phyloP scores from a whole-genome alignment of 2,329 filamentous ascomycete species.

The Harringtonia lauricola region DNA sequence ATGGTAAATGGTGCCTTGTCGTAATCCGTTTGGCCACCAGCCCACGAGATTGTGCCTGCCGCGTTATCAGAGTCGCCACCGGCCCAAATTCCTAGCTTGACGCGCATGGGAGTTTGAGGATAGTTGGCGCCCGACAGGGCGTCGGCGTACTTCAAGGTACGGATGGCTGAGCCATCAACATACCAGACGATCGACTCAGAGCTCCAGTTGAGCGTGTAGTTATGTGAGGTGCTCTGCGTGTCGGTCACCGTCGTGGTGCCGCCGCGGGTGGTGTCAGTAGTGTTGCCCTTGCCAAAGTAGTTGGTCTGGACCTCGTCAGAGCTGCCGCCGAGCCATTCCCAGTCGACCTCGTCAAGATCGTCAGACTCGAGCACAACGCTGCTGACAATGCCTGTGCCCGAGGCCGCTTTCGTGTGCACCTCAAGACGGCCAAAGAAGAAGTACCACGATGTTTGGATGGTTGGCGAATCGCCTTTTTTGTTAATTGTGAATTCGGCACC shows the following conservation, averaged over 20 bases:
- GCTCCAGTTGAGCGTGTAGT: constrained; percentile 49
- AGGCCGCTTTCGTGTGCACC: constrained; percentile 32
- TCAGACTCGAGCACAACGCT: constrained; percentile 38
- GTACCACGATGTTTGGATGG: constrained; percentile 32
- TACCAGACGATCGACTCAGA: constrained; percentile 36
- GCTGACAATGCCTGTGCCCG: constrained; percentile 36
- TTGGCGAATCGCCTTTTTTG: constrained; percentile 29
- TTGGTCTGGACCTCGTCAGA: constrained; percentile 71
- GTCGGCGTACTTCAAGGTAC: constrained; percentile 36
- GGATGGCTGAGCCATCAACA: constrained; percentile 43
- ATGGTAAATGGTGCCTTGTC: constrained; percentile 7
- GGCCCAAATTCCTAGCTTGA: constrained; percentile 35
- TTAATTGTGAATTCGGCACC: constrained; percentile 6
- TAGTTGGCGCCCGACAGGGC: constrained; percentile 32
- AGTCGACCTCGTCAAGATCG: constrained; percentile 40
- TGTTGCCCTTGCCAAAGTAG: constrained; percentile 70
- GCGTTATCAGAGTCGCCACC: constrained; percentile 13
- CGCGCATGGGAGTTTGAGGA: constrained; percentile 46
- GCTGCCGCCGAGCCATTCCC: constrained; percentile 76
- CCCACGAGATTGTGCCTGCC: constrained; percentile 8
- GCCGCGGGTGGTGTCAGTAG: constrained; percentile 57
- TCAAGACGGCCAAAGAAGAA: constrained; percentile 42
- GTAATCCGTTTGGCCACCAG: constrained; percentile 9
- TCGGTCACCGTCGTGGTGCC: constrained; percentile 27
- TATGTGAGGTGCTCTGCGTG: constrained; percentile 36